Conservation (phyloP, 139 green algal species). For the Coelastrella sp. region DNA sequence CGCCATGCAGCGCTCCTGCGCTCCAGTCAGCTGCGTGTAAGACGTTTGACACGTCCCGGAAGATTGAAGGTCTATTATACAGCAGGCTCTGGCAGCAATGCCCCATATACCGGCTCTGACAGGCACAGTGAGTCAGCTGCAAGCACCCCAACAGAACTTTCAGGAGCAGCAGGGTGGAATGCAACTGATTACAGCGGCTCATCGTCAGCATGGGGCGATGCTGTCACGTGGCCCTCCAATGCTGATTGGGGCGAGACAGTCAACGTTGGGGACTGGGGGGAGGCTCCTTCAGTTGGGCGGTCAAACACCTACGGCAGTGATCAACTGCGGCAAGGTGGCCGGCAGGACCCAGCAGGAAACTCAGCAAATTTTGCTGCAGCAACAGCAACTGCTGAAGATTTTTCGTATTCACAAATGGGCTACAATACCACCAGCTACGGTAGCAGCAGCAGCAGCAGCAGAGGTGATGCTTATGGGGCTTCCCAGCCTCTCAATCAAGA, state of each 20-base stretch:
- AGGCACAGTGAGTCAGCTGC: not conserved
- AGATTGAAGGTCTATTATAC: no score
- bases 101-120: not conserved
- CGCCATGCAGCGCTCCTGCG: no score
- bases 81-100: not conserved
- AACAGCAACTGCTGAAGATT: not conserved
- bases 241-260: conserved; percentile 11
- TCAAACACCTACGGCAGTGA: not conserved
- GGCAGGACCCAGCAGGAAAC: conserved; percentile 4
- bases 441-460: conserved; percentile 27
- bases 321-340: not conserved
- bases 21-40: no score
- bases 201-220: not conserved
- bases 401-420: not conserved
- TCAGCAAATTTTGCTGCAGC: conserved; percentile 13
- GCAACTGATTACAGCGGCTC: not conserved
- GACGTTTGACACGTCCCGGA: no score
- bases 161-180: not conserved
- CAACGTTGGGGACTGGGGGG: conserved; percentile 23
- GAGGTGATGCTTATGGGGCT: no score
- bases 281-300: not conserved
- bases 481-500: no score
- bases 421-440: not conserved
- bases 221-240: not conserved
- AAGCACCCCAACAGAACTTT: not conserved